Percentiles rank a stretch among this genome's conserved stretches.
phyloP scores from a whole-genome alignment of 345 rosid species.

The Salix brachista region DNA sequence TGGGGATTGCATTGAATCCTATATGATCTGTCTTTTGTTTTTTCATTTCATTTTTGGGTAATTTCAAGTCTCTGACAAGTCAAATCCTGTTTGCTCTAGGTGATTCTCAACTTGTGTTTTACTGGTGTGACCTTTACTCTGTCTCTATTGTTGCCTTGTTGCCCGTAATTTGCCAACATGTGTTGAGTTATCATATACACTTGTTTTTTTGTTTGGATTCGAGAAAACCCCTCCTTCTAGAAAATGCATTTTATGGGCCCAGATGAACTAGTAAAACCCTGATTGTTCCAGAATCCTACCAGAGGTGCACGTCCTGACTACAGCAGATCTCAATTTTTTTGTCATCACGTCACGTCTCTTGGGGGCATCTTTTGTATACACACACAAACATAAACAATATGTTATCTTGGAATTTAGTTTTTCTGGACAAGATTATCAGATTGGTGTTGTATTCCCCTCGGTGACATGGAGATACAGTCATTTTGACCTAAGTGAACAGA shows the following conservation, averaged over 20 bases:
- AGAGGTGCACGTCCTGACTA: too few species aligned
- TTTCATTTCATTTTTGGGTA: not conserved
- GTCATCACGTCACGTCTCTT: accelerated
- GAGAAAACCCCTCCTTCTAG: too few species aligned
- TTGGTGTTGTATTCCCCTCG: not conserved
- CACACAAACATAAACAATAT: not conserved
- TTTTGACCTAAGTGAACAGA: too few species aligned
- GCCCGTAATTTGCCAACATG: not conserved
- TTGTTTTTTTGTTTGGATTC: too few species aligned
- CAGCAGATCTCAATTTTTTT: too few species aligned
- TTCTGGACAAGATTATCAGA: not conserved
- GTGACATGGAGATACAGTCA: too few species aligned
- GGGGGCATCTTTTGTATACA: accelerated
- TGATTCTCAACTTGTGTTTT: not conserved
- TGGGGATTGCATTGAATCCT: not conserved
- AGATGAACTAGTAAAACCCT: accelerated
- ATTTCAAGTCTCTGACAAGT: not conserved
- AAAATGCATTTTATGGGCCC: too few species aligned
- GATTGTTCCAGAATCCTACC: accelerated
- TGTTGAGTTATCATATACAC: not conserved
- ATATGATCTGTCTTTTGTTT: not conserved
- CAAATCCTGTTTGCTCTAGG: not conserved
- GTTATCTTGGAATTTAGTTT: not conserved
- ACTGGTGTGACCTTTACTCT: not conserved
- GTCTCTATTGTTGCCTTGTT: not conserved